phyloP scores from a whole-genome alignment of 768 basidiomycete species.

The Russula sp. region DNA sequence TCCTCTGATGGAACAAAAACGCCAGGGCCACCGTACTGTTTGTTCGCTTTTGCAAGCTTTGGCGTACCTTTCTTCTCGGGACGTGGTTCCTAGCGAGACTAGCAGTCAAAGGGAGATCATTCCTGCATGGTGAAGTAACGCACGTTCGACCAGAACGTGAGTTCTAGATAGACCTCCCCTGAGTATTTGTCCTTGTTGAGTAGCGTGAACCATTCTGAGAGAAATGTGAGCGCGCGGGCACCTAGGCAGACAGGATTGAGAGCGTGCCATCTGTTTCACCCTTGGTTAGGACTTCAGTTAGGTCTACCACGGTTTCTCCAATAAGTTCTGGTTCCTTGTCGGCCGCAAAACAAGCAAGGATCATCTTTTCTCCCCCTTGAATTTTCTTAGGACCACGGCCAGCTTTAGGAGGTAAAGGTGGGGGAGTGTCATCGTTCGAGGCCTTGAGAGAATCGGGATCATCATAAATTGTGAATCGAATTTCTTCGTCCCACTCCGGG shows the following conservation, averaged over 20 bases:
- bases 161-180: slow-evolving; percentile 92
- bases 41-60: slow-evolving; percentile 46
- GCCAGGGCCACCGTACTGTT: slow-evolving; percentile 75
- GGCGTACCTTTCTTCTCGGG: slow-evolving; percentile 61
- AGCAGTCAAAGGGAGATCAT: slow-evolving; percentile 3
- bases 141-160: slow-evolving; percentile 96
- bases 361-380: slow-evolving; percentile 70
- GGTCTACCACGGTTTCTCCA: slow-evolving; percentile 83
- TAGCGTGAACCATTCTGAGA: slow-evolving; percentile 88
- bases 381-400: slow-evolving; percentile 40
- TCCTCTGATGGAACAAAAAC: slow-evolving; percentile 51
- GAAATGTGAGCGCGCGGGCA: slow-evolving; percentile 18
- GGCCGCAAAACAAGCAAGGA: slow-evolving; percentile 87
- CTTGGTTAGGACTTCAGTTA: slow-evolving; percentile 85
- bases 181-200: slow-evolving; percentile 88
- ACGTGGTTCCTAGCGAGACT: slow-evolving; percentile 55
- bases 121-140: slow-evolving; percentile 30
- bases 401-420: slow-evolving; percentile 65
- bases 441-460: slow-evolving; percentile 41
- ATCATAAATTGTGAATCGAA: slow-evolving; percentile 86
- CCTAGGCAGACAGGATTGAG: not conserved
- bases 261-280: slow-evolving; percentile 92
- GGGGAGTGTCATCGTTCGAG: slow-evolving; percentile 39
- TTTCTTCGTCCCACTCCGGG: slow-evolving; percentile 98
- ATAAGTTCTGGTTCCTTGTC: slow-evolving; percentile 96